Conservation (phyloP, 495 filamentous ascomycete genomes). For the Jackrogersella multiformis region DNA sequence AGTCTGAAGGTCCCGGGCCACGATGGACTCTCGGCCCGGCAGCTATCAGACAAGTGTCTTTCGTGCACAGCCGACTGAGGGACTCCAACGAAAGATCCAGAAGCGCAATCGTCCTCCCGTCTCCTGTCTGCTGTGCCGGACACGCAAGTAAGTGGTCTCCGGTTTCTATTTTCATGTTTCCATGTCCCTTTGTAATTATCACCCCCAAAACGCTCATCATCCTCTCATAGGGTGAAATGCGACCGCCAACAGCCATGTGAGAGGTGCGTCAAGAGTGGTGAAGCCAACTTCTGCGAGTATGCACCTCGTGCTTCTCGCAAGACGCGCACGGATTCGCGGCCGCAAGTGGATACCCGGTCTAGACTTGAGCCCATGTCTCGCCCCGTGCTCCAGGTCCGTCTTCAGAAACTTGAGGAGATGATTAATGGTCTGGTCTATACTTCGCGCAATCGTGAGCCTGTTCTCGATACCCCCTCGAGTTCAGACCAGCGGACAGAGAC, state of each 20-base stretch:
- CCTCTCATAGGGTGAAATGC: slow-evolving; percentile 54
- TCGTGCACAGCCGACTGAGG: slow-evolving; percentile 47
- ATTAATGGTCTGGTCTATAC: slow-evolving; percentile 53
- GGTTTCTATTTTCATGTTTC: not conserved
- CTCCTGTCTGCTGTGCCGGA: slow-evolving; percentile 53
- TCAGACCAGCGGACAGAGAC: slow-evolving; percentile 37
- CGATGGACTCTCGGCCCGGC: slow-evolving; percentile 42
- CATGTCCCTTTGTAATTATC: slow-evolving; percentile 11
- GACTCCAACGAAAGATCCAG: slow-evolving; percentile 43
- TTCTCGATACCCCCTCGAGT: slow-evolving; percentile 37
- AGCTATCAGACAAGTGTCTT: slow-evolving; percentile 49
- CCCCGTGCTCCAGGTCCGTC: slow-evolving; percentile 53
- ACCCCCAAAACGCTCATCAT: slow-evolving; percentile 26
- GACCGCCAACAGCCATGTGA: slow-evolving; percentile 56
- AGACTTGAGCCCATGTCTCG: slow-evolving; percentile 42
- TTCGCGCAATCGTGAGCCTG: slow-evolving; percentile 23
- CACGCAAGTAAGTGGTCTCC: slow-evolving; percentile 49
- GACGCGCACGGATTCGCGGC: slow-evolving; percentile 36
- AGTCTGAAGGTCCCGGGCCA: slow-evolving; percentile 10
- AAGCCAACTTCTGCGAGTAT: slow-evolving; percentile 54
- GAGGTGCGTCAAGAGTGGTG: slow-evolving; percentile 55
- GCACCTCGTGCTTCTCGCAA: slow-evolving; percentile 49
- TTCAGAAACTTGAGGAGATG: slow-evolving; percentile 60
- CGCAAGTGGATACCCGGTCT: slow-evolving; percentile 38
- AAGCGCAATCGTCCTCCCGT: slow-evolving; percentile 55